phyloP scores from a whole-genome alignment of 2,329 filamentous ascomycete genomes.

The Fusarium proliferatum region DNA sequence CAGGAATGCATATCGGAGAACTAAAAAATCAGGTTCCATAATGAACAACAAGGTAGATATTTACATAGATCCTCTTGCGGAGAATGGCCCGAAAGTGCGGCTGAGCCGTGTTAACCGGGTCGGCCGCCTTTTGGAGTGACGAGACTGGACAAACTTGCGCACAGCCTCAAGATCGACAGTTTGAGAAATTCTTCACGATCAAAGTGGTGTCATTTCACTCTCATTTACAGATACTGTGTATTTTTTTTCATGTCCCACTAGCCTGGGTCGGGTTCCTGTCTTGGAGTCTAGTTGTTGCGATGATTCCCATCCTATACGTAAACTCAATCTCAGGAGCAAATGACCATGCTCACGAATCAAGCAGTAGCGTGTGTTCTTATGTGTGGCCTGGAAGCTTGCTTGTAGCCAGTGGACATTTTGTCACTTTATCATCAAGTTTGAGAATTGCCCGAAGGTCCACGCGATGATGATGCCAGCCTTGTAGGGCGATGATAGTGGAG shows the following conservation, averaged over 20 bases:
- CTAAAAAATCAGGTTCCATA: accelerated
- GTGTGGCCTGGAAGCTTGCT: too few relatives aligned
- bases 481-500: not conserved
- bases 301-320: not conserved
- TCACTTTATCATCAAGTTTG: accelerated
- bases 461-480: not conserved
- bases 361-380: accelerated
- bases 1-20: not conserved
- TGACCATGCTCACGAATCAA: not conserved
- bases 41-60: accelerated
- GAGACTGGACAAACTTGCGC: not conserved
- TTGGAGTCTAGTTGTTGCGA: accelerated
- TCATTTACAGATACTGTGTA: accelerated
- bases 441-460: not conserved
- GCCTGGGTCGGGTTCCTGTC: too few relatives aligned
- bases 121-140: not conserved
- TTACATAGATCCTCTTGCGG: not conserved
- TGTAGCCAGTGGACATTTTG: accelerated
- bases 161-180: not conserved
- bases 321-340: not conserved
- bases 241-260: accelerated
- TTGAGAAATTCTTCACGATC: accelerated
- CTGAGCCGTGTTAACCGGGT: not conserved
- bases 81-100: not conserved
- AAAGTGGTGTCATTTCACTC: not conserved